Evolutionary conservation across 2,329 filamentous ascomycete genomes (phyloP), one percentile per base, ranked within the genome.

Genomic region (Penicillium glabrum): DNA sequence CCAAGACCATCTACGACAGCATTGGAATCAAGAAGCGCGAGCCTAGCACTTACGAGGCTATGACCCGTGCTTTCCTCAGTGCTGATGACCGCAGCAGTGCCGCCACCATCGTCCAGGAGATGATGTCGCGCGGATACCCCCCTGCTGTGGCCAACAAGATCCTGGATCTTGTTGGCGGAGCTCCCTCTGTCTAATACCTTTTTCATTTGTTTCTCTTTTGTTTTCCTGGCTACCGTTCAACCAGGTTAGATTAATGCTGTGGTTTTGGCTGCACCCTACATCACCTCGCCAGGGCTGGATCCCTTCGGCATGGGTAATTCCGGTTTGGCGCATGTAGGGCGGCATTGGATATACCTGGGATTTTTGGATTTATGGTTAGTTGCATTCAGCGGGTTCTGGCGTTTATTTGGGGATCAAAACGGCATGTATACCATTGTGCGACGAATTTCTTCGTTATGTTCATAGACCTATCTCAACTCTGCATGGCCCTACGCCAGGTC

Each of bases 1-100:
- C 92, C 19, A 86, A 88, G 69, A 79, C 83, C 24, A 87, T 97
- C 60, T 99, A 96, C 72, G 83, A 89, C 57, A 82, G 84, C n/a
- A 87, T 99, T 3, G 85, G 87, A 9, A 83, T 86, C 27, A 84
- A 87, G 53, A 92, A 88, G 78, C 88, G 95, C 56, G 95, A 99
- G 79, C 95, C 95, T 3, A 97, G 92, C 80, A 99, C 95, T 5
- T 99, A 99, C 74, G 95, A 99, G 78, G 93, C 93, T 41, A 99
- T 99, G 95, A 96, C 93, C 5, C 85, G 95, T 46, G 95, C 95
- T 1, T 97, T 89, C 77, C 85, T 99, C 53, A 87, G 91, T 11
- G 89, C 89, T 3, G 91, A 96, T 71, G 86, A 96, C 71, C 87
- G 90, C 33, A 83, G 87, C 48, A 82, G 84, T 56, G 95, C 95